These are phyloP conservation scores for Bipolaris zeicola DNA, from an alignment of 2,329 filamentous ascomycete genomes.

Conservation along the genomic window DNA sequence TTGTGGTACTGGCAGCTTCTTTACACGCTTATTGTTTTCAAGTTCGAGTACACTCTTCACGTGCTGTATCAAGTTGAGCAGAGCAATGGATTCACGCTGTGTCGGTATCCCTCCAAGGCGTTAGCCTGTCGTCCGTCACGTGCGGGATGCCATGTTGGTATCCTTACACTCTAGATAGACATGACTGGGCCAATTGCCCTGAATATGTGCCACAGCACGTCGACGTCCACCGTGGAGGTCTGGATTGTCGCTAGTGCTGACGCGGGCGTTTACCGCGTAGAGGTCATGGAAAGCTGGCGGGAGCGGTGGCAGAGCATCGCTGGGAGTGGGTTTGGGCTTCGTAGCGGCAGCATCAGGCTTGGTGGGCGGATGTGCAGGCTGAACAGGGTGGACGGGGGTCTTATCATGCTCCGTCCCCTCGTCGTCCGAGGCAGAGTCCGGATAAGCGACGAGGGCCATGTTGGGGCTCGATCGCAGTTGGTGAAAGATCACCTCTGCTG, in stretches of 20 bases:
- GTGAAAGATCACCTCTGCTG: constrained; percentile 21
- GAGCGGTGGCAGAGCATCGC: constrained; percentile 68
- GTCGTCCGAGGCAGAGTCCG: constrained; percentile 63
- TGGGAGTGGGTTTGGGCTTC: constrained; percentile 41
- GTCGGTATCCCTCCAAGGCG: constrained; percentile 47
- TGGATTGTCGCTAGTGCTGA: constrained; percentile 81
- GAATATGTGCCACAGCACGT: constrained; percentile 79
- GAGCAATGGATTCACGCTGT: constrained; percentile 36
- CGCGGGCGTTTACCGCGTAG: constrained; percentile 80
- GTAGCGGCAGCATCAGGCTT: constrained; percentile 19
- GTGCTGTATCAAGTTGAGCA: constrained; percentile 39
- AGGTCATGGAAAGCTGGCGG: constrained; percentile 84
- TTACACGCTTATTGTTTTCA: constrained; percentile 28
- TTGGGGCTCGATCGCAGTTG: constrained; percentile 22
- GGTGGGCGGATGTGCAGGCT: background rate
- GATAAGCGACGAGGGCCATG: constrained; percentile 43
- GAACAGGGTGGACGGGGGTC: constrained; percentile 3
- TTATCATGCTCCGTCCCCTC: constrained; percentile 34
- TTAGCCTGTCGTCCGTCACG: constrained; percentile 33
- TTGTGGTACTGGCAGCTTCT: constrained; percentile 37
- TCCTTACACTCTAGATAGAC: constrained; percentile 90
- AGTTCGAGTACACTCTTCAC: constrained; percentile 27
- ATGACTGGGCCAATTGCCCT: constrained; percentile 92
- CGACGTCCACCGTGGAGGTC: constrained; percentile 83
- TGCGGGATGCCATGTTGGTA: constrained; percentile 5